These are phyloP conservation scores for Neopestalotiopsis sp. DNA, from an alignment of 2,329 filamentous ascomycete species.

Conservation along the genomic window DNA sequence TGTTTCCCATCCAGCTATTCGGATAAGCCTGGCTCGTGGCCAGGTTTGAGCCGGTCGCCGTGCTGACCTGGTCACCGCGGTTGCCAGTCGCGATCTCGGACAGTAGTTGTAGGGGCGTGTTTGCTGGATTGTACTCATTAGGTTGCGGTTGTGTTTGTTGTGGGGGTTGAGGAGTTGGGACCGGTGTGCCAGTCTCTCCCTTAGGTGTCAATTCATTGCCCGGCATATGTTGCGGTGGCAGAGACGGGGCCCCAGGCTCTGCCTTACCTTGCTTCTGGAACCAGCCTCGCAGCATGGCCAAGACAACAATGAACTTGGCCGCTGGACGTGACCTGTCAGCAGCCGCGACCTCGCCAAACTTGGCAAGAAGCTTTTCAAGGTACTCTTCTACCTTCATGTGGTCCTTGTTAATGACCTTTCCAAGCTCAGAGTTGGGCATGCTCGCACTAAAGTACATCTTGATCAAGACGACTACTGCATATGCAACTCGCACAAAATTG, in stretches of 20 bases:
- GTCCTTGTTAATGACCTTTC: constrained; percentile 71
- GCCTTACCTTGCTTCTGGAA: constrained; percentile 59
- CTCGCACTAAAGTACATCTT: constrained; percentile 75
- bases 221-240: constrained; percentile 21
- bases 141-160: constrained; percentile 24
- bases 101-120: constrained; percentile 61
- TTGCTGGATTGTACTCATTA: constrained; percentile 41
- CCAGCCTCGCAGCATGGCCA: constrained; percentile 74
- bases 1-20: constrained; percentile 1
- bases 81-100: constrained; percentile 61
- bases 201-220: constrained; percentile 8
- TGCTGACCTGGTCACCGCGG: constrained; percentile 25
- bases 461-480: constrained; percentile 73
- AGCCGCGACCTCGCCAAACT: constrained; percentile 68
- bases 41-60: constrained; percentile 23
- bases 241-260: constrained; percentile 3
- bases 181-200: constrained; percentile 21
- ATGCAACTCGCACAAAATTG: constrained; percentile 74
- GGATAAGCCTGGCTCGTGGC: constrained; percentile 1
- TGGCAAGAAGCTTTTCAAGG: constrained; percentile 72
- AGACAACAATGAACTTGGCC: constrained; percentile 72
- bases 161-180: not conserved
- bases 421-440: constrained; percentile 68
- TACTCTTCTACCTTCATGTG: constrained; percentile 70
- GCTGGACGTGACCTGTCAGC: constrained; percentile 69